Conservation (phyloP, 2,329 filamentous ascomycete species). For the Neoscytalidium dimidiatum region DNA sequence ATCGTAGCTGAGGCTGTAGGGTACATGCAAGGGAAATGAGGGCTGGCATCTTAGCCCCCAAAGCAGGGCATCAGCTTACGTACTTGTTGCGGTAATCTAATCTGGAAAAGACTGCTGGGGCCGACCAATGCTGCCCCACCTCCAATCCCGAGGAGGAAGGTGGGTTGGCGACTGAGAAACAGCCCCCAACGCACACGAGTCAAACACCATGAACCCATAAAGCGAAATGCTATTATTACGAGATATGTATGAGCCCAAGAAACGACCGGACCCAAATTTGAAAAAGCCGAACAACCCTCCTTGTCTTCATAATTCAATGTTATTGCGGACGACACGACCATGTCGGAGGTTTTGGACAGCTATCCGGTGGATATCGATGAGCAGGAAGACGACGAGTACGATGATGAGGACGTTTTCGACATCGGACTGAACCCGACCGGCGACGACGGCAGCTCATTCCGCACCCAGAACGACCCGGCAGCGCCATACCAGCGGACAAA, state of each 20-base stretch:
- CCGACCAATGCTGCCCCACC: background rate
- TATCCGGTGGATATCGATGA: conserved; percentile 22
- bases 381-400: background rate
- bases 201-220: no score
- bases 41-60: no score
- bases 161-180: background rate
- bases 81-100: background rate
- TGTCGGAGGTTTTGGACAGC: conserved; percentile 27
- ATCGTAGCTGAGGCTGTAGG: background rate
- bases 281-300: no score
- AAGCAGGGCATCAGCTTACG: no score
- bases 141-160: background rate
- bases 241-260: background rate
- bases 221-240: background rate
- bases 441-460: background rate
- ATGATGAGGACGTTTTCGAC: conserved; percentile 22
- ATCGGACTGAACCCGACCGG: background rate
- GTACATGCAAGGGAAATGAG: background rate
- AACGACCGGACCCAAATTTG: background rate
- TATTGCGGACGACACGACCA: background rate
- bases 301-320: background rate
- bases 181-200: background rate
- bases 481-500: conserved; percentile 1
- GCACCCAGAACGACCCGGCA: background rate
- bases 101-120: background rate